phyloP scores from a whole-genome alignment of 192 early-diverging fungal genomes.

The Linnemannia hyalina region DNA sequence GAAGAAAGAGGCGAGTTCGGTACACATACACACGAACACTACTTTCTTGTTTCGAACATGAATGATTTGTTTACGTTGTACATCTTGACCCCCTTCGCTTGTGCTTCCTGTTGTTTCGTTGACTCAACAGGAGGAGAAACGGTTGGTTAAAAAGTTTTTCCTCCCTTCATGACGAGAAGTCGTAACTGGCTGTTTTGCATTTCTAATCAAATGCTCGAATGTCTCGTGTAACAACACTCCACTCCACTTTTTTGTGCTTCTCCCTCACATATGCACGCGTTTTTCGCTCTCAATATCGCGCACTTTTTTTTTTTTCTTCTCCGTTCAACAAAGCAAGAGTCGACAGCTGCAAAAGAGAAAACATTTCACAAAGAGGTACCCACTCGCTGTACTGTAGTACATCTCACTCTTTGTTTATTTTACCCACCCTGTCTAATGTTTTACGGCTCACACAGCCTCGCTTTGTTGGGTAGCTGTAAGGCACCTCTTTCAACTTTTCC shows the following conservation, averaged over 20 bases:
- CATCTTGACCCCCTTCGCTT: too few species aligned
- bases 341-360: not conserved
- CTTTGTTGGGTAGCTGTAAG: not conserved
- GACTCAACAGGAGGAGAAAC: too few species aligned
- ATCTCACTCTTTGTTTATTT: too few species aligned
- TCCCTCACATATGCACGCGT: not conserved
- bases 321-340: not conserved
- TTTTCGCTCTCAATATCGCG: not conserved
- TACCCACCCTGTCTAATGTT: too few species aligned
- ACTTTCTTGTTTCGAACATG: too few species aligned
- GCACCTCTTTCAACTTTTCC: not conserved
- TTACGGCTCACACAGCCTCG: constrained; percentile 4
- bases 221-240: not conserved
- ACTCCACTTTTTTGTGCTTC: not conserved
- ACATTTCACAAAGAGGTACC: not conserved
- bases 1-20: too few species aligned
- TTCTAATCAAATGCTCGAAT: not conserved
- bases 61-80: too few species aligned
- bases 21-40: too few species aligned
- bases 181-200: not conserved
- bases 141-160: not conserved
- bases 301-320: not conserved
- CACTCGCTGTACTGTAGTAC: too few species aligned
- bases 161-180: not conserved
- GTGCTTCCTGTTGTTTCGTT: too few species aligned